Evolutionary conservation across 2,329 filamentous ascomycete species (phyloP), one percentile per base, ranked within the genome.

Genomic region (Capronia americana): DNA sequence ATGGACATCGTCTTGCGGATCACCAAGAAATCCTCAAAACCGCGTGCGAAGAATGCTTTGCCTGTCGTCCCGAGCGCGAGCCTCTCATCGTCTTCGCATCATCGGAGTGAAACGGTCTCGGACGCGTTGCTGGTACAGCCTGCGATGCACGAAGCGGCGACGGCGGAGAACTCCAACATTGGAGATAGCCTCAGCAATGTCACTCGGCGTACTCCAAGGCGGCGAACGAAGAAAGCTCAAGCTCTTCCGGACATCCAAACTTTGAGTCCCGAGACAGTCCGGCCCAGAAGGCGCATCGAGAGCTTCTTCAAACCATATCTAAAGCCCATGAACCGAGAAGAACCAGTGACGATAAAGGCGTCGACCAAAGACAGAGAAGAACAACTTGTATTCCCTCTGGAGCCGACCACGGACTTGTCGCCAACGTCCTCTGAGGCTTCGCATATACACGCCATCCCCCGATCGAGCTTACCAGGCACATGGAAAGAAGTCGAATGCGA

Each of bases 391-490:
- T 50, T 62, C 30, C 61, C 60, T 34, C 28, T 62, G 3, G 57
- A 66, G 38, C 57, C 66, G 24, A 51, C 34, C 12, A 46, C 46
- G 24, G 57, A 17, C 4, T 54, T 63, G 26, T 59, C 57, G 7
- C 14, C 46, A 17, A 65, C 30, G 1, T 54, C 14, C 0, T 61
- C 58, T 41, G 23, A 14, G 20, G 28, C 30, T 34, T 11, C 46
- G 28, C 66, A 70, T 44, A 69, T 73, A 53, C 74, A 69, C 50
- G 73, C 76, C 6, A 66, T 75, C 34, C 65, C 74, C 3, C 69
- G 77, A n/a, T 74, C 77, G 12, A 77, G 75, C 66, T 67, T 79
- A 28, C 75, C 74, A 5, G 77, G 77, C 2, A 72, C 73, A 2
- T 79, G 76, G 75, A 76, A 74, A 63, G 71, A 74, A 62, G 56